A percentile compares a stretch with the other conserved stretches of the same genome.
Evolutionary conservation across 805 yeast genomes (phyloP).

Genomic region (Candida maesae): DNA sequence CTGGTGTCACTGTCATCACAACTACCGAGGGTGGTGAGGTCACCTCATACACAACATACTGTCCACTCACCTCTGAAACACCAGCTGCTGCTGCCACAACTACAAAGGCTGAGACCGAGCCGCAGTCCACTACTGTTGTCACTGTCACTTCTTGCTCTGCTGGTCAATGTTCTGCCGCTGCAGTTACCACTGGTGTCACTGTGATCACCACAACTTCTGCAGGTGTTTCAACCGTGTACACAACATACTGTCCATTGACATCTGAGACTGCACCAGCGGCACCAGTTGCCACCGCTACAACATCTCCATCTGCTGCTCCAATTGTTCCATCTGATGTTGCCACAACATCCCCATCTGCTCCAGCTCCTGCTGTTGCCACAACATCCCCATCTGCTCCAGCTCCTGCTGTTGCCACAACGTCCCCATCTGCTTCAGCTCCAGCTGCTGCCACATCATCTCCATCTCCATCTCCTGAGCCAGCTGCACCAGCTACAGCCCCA

Average conservation of each 20-base stretch:
- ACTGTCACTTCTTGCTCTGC: constrained; percentile 19
- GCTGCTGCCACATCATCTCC: background rate
- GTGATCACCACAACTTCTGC: constrained; percentile 18
- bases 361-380: background rate
- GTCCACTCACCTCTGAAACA: background rate
- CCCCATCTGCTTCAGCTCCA: background rate
- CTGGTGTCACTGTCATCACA: constrained; percentile 4
- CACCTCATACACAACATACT: background rate
- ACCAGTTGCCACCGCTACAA: background rate
- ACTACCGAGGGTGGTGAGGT: background rate
- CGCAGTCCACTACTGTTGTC: constrained; percentile 2
- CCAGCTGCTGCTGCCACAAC: background rate
- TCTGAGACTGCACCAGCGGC: background rate
- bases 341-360: background rate
- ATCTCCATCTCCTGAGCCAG: too few species aligned
- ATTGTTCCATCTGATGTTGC: background rate
- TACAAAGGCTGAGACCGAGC: background rate
- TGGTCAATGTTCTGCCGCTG: background rate
- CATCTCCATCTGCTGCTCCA: background rate
- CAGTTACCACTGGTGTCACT: constrained; percentile 4
- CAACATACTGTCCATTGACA: constrained; percentile 4
- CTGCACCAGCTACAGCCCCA: background rate
- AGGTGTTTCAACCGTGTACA: constrained; percentile 1
- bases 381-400: background rate
- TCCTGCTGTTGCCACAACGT: background rate